A percentile compares a stretch with the other conserved stretches of the same genome.
phyloP scores from a whole-genome alignment of 257 asterid genomes.

The Solanum dulcamara region DNA sequence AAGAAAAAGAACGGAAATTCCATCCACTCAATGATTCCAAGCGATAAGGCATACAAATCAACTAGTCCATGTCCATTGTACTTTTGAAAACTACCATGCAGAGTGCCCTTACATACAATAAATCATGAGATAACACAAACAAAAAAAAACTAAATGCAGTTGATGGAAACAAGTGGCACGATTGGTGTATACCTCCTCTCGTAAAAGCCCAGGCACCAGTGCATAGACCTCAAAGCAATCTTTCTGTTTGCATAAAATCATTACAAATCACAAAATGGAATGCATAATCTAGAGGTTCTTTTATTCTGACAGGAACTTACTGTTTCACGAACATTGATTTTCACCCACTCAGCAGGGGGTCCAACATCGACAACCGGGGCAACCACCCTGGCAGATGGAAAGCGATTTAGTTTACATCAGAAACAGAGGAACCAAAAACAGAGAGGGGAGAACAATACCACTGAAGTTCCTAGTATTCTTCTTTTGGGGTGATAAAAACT shows the following conservation, averaged over 20 bases:
- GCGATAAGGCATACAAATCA: background rate
- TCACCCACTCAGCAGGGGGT: conserved; percentile 94
- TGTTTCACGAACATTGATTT: conserved; percentile 73
- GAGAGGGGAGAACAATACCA: background rate
- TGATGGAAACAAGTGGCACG: background rate
- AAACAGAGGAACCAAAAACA: background rate
- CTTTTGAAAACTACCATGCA: background rate
- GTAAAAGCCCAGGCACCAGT: conserved; percentile 78
- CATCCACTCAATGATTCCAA: background rate
- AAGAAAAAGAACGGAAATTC: no score
- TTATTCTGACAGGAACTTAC: conserved; percentile 29
- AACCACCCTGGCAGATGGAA: conserved; percentile 34
- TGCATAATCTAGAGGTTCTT: background rate
- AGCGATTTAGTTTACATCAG: background rate
- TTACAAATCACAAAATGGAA: background rate
- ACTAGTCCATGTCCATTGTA: background rate
- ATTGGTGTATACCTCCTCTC: conserved; percentile 61
- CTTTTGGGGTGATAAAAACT: background rate
- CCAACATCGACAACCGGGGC: conserved; percentile 73
- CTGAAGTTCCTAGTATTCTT: background rate
- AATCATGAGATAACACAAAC: background rate
- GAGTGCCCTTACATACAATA: background rate
- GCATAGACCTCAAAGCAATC: conserved; percentile 89
- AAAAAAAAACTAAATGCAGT: background rate
- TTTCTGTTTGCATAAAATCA: conserved; percentile 31